Conservation (phyloP, 805 yeast genomes). For the Sugiyamaella americana region DNA sequence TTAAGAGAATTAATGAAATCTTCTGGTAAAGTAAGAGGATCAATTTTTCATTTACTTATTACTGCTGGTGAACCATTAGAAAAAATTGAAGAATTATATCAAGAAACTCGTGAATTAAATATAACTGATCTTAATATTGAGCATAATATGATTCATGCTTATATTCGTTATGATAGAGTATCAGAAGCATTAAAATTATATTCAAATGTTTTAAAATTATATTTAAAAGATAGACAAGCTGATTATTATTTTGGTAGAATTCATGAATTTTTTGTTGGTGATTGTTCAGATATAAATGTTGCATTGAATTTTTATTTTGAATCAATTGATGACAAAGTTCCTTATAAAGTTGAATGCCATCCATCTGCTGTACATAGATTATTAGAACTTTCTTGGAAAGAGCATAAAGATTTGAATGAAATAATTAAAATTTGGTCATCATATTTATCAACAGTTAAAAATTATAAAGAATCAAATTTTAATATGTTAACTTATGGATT, state of each 20-base stretch:
- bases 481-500: constrained; percentile 63
- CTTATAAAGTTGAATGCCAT: constrained; percentile 64
- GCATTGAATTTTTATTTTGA: constrained; percentile 71
- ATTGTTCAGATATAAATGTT: constrained; percentile 62
- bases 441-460: constrained; percentile 42
- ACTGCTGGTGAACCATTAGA: constrained; percentile 17
- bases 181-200: constrained; percentile 60
- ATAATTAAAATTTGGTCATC: constrained; percentile 38
- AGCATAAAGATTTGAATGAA: constrained; percentile 49
- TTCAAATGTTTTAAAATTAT: constrained; percentile 28
- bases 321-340: constrained; percentile 63
- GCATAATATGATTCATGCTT: constrained; percentile 69
- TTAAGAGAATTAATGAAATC: constrained; percentile 1
- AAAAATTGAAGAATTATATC: constrained; percentile 19
- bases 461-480: constrained; percentile 11
- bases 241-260: constrained; percentile 46
- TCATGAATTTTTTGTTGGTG: constrained; percentile 73
- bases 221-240: constrained; percentile 39
- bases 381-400: constrained; percentile 46
- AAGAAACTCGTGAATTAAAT: constrained; percentile 3
- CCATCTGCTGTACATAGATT: constrained; percentile 66
- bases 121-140: constrained; percentile 38
- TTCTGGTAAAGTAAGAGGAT: constrained; percentile 19
- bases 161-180: constrained; percentile 58
- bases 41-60: constrained; percentile 18